These are phyloP conservation scores for Sugiyamaella paludigena DNA, from an alignment of 1,139 yeast species.

Conservation along the genomic window DNA sequence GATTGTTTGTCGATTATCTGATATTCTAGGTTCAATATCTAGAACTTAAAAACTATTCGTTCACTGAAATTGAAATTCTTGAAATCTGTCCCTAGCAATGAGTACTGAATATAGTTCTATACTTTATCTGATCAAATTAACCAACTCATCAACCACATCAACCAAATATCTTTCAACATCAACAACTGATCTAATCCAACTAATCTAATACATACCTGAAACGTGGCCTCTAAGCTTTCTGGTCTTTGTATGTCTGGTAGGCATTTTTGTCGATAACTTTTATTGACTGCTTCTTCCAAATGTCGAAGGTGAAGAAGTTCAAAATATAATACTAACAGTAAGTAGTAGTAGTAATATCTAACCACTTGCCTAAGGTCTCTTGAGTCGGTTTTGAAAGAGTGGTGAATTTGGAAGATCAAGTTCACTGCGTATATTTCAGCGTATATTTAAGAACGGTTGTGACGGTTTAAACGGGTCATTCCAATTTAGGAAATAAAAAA, in stretches of 20 bases:
- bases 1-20: no score
- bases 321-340: not conserved
- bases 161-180: not conserved
- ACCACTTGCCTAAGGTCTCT: not conserved
- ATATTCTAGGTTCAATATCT: no score
- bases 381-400: not conserved
- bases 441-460: no score
- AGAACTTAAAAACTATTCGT: no score
- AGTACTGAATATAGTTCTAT: not conserved
- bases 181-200: conserved; percentile 12
- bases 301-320: conserved; percentile 1
- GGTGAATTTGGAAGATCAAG: not conserved
- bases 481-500: no score
- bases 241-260: conserved; percentile 99
- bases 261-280: conserved; percentile 51
- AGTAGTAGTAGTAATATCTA: not conserved
- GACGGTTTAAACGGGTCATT: no score
- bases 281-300: not conserved
- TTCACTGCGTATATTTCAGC: no score
- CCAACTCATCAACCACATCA: not conserved
- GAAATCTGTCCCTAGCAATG: no score
- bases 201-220: conserved; percentile 64
- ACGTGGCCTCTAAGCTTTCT: conserved; percentile 99
- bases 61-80: no score
- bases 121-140: not conserved